phyloP scores from a whole-genome alignment of 139 green algal genomes.

The Chlorella sp. region DNA sequence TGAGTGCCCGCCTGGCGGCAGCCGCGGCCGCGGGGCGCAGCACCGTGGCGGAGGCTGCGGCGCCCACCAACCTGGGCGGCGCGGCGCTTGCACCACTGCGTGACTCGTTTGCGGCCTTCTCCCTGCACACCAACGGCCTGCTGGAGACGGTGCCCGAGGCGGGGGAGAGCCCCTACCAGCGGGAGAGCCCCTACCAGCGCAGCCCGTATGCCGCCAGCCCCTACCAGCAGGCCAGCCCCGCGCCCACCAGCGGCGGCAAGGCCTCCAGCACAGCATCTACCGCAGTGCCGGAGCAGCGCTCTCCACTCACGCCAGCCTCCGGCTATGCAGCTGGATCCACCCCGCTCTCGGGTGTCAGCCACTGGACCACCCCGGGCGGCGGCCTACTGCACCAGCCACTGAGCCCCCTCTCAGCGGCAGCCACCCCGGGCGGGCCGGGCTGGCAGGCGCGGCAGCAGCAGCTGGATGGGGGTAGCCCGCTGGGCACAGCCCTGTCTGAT shows the following conservation, averaged over 20 bases:
- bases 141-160: constrained; percentile 22
- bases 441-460: not conserved
- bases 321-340: constrained; percentile 6
- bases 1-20: not conserved
- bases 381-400: not conserved
- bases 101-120: constrained; percentile 2
- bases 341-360: not conserved
- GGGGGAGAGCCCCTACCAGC: constrained; percentile 19
- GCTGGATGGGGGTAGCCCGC: not conserved
- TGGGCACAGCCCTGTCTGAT: not conserved
- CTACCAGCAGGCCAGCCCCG: not conserved
- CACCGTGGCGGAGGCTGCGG: not conserved
- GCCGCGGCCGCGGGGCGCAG: not conserved
- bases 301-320: constrained; percentile 27
- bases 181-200: not conserved
- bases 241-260: not conserved
- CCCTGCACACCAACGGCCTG: not conserved
- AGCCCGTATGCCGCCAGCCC: not conserved
- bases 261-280: constrained; percentile 29
- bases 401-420: not conserved
- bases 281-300: not conserved
- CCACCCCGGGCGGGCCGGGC: not conserved
- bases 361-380: not conserved
- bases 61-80: not conserved
- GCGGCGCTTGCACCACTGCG: constrained; percentile 5